phyloP scores from a whole-genome alignment of 1,284 basidiomycete genomes.

The Naganishia albida region DNA sequence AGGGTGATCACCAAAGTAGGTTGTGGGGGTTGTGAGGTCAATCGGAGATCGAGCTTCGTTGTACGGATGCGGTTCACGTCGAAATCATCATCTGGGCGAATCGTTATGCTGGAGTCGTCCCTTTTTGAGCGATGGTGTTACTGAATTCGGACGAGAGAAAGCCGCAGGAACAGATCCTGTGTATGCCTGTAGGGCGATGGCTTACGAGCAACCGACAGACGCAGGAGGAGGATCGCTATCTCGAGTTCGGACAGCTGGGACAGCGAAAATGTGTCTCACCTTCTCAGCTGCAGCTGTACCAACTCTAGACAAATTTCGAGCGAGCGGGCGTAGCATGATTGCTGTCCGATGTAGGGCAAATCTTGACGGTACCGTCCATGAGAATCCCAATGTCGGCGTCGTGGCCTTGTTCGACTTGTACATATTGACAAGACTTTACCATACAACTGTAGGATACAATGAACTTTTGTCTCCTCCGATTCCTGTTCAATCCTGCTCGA shows the following conservation, averaged over 20 bases:
- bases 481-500: background rate
- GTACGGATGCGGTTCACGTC: conserved; percentile 4
- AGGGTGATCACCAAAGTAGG: background rate
- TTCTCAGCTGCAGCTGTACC: background rate
- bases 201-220: background rate
- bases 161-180: background rate
- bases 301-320: background rate
- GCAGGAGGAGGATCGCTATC: background rate
- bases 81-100: background rate
- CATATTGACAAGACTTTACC: too few species aligned
- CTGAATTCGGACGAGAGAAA: background rate
- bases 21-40: background rate
- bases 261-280: conserved; percentile 14
- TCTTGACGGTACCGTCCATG: too few species aligned
- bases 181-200: background rate
- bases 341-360: background rate
- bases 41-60: conserved; percentile 1
- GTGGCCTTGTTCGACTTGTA: too few species aligned
- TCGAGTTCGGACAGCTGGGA: background rate
- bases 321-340: background rate
- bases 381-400: too few species aligned
- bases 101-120: background rate
- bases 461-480: background rate
- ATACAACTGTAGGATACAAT: conserved; percentile 12
- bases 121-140: background rate